Evolutionary conservation across 2,329 filamentous ascomycete genomes (phyloP).

Genomic region (Dryadomyces sulphureus): DNA sequence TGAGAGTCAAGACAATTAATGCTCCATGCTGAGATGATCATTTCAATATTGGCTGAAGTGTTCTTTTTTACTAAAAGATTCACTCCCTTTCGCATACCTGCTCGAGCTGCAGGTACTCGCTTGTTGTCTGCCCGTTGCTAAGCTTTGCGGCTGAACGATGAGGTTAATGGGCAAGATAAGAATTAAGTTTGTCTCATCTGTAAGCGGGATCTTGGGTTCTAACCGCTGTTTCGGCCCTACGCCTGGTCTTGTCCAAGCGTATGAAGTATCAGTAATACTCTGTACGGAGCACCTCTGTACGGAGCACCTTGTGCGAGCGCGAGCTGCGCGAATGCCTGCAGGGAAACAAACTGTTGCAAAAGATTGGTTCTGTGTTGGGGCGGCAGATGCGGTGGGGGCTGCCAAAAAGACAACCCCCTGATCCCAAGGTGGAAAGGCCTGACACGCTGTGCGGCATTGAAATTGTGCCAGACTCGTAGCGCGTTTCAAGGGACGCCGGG

Average conservation of each 20-base stretch:
- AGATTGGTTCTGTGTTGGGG: neutral
- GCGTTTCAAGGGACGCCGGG: constrained; percentile 34
- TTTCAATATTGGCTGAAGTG: too few relatives aligned
- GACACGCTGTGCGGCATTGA: constrained; percentile 33
- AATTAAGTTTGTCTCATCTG: neutral
- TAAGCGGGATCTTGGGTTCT: neutral
- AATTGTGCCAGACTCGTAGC: constrained; percentile 32
- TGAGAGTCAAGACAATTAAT: too few relatives aligned
- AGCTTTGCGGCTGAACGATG: neutral
- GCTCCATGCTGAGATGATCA: too few relatives aligned
- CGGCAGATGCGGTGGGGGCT: neutral
- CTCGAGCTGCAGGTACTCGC: too few relatives aligned
- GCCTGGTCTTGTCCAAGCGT: neutral
- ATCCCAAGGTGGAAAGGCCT: constrained; percentile 19
- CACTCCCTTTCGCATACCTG: neutral
- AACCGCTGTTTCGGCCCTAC: neutral
- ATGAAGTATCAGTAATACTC: neutral
- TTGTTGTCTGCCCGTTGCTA: neutral
- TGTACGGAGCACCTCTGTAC: neutral
- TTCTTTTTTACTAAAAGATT: neutral
- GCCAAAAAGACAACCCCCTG: neutral
- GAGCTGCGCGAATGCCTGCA: neutral
- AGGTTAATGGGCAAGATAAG: neutral
- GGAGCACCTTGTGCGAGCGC: neutral
- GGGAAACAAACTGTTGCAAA: neutral